A percentile compares a stretch with the other conserved stretches of the same genome.
Evolutionary conservation across 2,329 filamentous ascomycete species (phyloP).

Genomic region (Sporothrix protearum): DNA sequence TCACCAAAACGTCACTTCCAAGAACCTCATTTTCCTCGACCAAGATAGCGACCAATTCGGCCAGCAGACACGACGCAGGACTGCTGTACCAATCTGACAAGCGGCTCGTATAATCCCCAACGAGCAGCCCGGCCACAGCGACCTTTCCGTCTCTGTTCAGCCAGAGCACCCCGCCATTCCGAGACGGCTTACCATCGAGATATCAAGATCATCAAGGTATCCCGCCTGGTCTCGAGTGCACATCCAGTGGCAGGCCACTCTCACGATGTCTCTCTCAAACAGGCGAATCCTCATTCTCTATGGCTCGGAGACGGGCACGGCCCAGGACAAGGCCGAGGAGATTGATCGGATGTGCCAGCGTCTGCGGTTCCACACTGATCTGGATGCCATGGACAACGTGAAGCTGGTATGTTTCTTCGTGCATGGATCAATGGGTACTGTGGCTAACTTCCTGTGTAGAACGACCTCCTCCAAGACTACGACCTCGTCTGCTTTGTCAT

Average conservation of each 20-base stretch:
- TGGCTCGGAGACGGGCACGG: slow-evolving; percentile 92
- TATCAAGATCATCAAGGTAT: neutral
- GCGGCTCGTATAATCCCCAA: neutral
- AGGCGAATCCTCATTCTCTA: slow-evolving; percentile 70
- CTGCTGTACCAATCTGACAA: neutral
- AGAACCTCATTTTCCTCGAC: neutral
- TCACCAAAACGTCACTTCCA: neutral
- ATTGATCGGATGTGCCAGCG: slow-evolving; percentile 71
- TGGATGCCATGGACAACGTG: slow-evolving; percentile 73
- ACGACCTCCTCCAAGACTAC: slow-evolving; percentile 45
- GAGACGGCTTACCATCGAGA: neutral
- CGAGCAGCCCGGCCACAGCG: neutral
- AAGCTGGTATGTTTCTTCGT: slow-evolving; percentile 56
- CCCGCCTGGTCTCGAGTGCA: neutral
- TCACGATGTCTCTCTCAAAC: slow-evolving; percentile 22
- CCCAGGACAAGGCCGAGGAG: slow-evolving; percentile 86
- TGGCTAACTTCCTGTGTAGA: slow-evolving; percentile 35
- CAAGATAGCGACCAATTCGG: neutral
- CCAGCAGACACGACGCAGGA: neutral
- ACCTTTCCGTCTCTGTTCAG: neutral
- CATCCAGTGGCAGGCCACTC: neutral
- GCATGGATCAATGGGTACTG: neutral
- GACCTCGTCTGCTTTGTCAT: slow-evolving; percentile 72
- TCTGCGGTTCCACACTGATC: slow-evolving; percentile 70
- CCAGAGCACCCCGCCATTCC: neutral